phyloP scores from a whole-genome alignment of 1,284 basidiomycete species.

The Puccinia triticina region DNA sequence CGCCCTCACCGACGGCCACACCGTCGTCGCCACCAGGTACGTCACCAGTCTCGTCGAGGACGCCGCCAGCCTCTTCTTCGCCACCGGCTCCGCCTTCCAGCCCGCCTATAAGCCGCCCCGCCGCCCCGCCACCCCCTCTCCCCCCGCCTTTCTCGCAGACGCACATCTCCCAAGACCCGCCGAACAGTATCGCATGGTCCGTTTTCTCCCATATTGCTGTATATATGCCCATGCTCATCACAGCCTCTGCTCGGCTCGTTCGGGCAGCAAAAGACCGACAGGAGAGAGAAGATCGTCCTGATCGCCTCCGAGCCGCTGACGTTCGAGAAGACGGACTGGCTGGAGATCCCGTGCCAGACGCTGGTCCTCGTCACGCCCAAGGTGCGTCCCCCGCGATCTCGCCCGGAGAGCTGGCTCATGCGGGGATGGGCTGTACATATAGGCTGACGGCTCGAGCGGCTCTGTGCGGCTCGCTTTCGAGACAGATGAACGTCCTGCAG shows the following conservation, averaged over 20 bases:
- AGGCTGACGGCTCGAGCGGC: no score
- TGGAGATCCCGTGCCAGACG: conserved; percentile 64
- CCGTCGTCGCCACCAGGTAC: conserved; percentile 90
- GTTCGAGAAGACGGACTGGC: conserved; percentile 72
- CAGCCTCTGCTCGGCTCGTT: not conserved
- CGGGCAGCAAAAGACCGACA: conserved; percentile 77
- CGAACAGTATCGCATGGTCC: conserved; percentile 73
- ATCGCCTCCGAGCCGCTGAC: conserved; percentile 84
- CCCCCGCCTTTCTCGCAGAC: conserved; percentile 78
- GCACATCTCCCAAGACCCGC: conserved; percentile 67
- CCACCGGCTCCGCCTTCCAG: conserved; percentile 58
- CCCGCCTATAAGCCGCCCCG: not conserved
- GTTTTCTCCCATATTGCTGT: not conserved
- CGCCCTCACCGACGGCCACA: conserved; percentile 89
- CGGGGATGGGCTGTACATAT: no score
- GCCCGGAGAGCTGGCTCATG: no score
- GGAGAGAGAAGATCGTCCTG: conserved; percentile 70
- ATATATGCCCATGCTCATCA: not conserved
- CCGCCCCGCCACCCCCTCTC: conserved; percentile 52
- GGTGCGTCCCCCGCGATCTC: conserved; percentile 35
- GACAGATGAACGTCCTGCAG: conserved; percentile 79
- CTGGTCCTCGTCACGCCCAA: conserved; percentile 60
- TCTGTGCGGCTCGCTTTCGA: not conserved
- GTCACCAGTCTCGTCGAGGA: conserved; percentile 88
- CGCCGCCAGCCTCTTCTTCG: conserved; percentile 75